A percentile compares a stretch with the other conserved stretches of the same genome.
Conservation (phyloP, 257 asterid genomes). For the Solanum corneliomulleri region DNA sequence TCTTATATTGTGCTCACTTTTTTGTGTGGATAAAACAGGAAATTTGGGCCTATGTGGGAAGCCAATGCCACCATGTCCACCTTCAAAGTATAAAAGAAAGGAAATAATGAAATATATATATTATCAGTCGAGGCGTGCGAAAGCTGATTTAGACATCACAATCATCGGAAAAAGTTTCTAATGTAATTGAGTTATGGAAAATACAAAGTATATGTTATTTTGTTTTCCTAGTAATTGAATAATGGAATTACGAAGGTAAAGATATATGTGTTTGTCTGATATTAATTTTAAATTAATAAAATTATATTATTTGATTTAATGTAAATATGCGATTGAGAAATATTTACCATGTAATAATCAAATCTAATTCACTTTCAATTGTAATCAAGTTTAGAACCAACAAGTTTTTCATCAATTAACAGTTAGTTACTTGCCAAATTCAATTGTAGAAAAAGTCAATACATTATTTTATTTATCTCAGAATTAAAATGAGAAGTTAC, state of each 20-base stretch:
- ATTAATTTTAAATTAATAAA: too few species aligned
- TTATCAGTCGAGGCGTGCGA: too few species aligned
- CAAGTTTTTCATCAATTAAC: not conserved
- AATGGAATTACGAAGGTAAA: not conserved
- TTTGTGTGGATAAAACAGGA: constrained; percentile 23
- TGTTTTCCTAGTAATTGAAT: not conserved
- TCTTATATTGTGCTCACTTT: not conserved
- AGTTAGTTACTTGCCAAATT: not conserved
- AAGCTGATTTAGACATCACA: fast-evolving
- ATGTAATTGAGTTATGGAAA: not conserved
- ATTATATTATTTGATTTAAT: too few species aligned
- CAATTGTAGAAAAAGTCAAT: not conserved
- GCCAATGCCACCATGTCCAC: constrained; percentile 46
- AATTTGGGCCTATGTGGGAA: constrained; percentile 38
- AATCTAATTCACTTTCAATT: not conserved
- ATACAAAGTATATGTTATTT: not conserved
- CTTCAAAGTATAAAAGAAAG: not conserved
- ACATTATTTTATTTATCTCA: too few species aligned
- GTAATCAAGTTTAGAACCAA: not conserved
- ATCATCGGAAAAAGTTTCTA: too few species aligned
- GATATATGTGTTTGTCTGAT: not conserved
- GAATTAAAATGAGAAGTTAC: not conserved
- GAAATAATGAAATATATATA: not conserved
- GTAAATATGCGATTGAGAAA: not conserved
- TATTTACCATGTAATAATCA: not conserved